These are phyloP conservation scores for Schwanniomyces yamadae DNA, from an alignment of 805 yeast genomes.

Conservation along the genomic window DNA sequence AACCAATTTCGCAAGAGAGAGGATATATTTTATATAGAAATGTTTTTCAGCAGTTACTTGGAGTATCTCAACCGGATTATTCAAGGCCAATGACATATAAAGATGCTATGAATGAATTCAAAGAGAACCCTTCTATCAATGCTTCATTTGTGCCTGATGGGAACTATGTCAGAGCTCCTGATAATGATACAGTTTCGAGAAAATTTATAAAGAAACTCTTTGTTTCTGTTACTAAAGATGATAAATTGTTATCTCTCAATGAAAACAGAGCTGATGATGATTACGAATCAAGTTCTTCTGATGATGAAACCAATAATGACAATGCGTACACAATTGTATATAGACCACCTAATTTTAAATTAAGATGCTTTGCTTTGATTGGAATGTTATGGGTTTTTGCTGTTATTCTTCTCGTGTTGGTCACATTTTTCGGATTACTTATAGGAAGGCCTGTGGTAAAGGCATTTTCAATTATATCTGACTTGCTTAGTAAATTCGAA, in stretches of 20 bases:
- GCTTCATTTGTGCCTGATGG: constrained; percentile 82
- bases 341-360: constrained; percentile 75
- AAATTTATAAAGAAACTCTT: constrained; percentile 65
- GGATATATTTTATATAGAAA: constrained; percentile 64
- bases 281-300: constrained; percentile 37
- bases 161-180: constrained; percentile 80
- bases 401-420: constrained; percentile 24
- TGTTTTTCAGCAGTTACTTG: constrained; percentile 42
- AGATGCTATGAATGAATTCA: constrained; percentile 47
- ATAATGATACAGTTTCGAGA: constrained; percentile 70
- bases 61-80: constrained; percentile 51
- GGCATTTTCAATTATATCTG: constrained; percentile 6
- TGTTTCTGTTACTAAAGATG: constrained; percentile 80
- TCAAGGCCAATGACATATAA: constrained; percentile 51
- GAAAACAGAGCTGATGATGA: constrained; percentile 10
- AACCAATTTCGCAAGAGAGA: constrained; percentile 62
- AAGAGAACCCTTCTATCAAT: constrained; percentile 36
- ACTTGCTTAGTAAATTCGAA: background rate
- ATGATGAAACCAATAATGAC: constrained; percentile 36
- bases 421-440: constrained; percentile 21
- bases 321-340: constrained; percentile 72
- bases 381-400: constrained; percentile 49
- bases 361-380: constrained; percentile 52
- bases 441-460: constrained; percentile 27
- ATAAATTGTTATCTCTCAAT: constrained; percentile 45